phyloP scores from a whole-genome alignment of 1,139 yeast species.

The Arxiozyma heterogenica region DNA sequence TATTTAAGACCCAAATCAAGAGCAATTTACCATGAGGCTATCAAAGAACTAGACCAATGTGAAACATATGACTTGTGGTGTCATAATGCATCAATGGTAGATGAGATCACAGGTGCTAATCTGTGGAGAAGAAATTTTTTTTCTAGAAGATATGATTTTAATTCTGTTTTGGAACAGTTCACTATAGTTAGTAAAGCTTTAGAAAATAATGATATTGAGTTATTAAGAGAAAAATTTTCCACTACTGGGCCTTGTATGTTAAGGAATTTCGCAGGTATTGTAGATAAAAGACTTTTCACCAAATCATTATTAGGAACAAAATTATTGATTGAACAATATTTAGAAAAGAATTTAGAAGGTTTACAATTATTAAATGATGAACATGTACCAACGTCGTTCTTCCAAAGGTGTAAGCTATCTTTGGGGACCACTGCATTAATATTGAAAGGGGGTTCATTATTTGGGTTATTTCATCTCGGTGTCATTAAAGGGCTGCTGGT shows the following conservation, averaged over 20 bases:
- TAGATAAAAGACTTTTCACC: constrained; percentile 69
- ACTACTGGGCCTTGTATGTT: constrained; percentile 58
- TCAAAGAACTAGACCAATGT: constrained; percentile 24
- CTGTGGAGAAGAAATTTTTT: constrained; percentile 82
- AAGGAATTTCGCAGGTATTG: constrained; percentile 85
- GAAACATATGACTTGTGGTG: constrained; percentile 56
- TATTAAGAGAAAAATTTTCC: constrained; percentile 60
- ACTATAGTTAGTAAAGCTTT: constrained; percentile 57
- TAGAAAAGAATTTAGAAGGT: constrained; percentile 64
- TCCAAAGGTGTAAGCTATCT: constrained; percentile 83
- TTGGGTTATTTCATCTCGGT: constrained; percentile 89
- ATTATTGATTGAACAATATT: constrained; percentile 75
- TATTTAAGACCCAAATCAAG: constrained; percentile 26
- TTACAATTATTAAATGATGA: constrained; percentile 42
- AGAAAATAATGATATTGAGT: constrained; percentile 44
- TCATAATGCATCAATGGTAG: constrained; percentile 49
- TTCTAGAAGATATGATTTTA: constrained; percentile 75
- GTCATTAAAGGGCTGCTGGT: constrained; percentile 73
- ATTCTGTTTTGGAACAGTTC: constrained; percentile 66
- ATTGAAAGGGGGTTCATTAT: constrained; percentile 87
- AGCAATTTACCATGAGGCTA: constrained; percentile 25
- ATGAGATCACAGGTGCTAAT: constrained; percentile 58
- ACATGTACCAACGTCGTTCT: constrained; percentile 64
- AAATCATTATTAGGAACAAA: constrained; percentile 86
- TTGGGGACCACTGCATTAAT: constrained; percentile 85